phyloP scores from a whole-genome alignment of 305 asterid genomes.

The Fraxinus baroniana region DNA sequence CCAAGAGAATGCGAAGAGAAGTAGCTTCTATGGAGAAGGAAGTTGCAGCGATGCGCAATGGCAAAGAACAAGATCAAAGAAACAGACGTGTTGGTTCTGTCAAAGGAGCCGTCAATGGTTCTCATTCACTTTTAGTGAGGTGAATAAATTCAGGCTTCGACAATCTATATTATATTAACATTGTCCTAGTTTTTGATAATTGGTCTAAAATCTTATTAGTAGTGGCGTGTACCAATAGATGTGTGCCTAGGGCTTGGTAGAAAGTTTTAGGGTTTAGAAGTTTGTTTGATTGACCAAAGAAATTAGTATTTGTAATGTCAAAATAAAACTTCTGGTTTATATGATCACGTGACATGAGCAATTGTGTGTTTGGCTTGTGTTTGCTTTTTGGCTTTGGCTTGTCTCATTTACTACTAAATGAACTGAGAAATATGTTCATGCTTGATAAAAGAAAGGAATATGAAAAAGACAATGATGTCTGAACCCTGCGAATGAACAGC shows the following conservation, averaged over 20 bases:
- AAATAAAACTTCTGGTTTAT: background rate
- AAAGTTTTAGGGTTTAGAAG: background rate
- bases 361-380: background rate
- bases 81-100: slow-evolving; percentile 45
- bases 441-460: background rate
- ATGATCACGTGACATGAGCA: background rate
- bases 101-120: slow-evolving; percentile 47
- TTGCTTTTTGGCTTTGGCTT: background rate
- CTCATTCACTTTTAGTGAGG: slow-evolving; percentile 50
- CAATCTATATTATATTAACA: background rate
- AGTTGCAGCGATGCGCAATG: slow-evolving; percentile 57
- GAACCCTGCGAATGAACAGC: background rate
- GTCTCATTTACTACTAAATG: too few relatives aligned
- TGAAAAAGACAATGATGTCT: background rate
- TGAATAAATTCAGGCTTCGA: slow-evolving; percentile 21
- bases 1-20: slow-evolving; percentile 86
- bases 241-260: background rate
- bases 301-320: background rate
- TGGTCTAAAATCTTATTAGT: background rate
- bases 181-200: background rate
- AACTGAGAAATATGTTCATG: too few relatives aligned
- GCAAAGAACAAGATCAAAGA: slow-evolving; percentile 66
- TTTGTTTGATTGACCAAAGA: background rate
- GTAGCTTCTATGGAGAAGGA: slow-evolving; percentile 80
- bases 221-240: background rate